A percentile compares a stretch with the other conserved stretches of the same genome.
Evolutionary conservation across 768 basidiomycete species (phyloP).

Genomic region (Lactifluus piperatus): DNA sequence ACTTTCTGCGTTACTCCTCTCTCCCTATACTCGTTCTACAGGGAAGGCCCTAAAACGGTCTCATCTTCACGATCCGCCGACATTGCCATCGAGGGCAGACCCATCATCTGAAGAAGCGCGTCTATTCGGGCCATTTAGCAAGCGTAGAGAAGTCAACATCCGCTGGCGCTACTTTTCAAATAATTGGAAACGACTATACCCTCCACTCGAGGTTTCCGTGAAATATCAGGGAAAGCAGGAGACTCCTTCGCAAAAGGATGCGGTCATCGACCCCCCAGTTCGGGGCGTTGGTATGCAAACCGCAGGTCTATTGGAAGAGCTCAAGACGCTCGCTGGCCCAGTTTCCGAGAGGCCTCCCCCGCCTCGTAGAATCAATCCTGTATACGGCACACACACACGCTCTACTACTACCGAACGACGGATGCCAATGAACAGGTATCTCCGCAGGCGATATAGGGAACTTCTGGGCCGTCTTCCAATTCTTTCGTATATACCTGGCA

Average conservation of each 20-base stretch:
- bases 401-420: not conserved
- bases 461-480: conserved; percentile 56
- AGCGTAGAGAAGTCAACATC: conserved; percentile 64
- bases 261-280: conserved; percentile 24
- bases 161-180: conserved; percentile 54
- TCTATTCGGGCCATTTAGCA: conserved; percentile 59
- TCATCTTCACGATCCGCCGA: conserved; percentile 42
- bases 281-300: conserved; percentile 37
- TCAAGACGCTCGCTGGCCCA: conserved; percentile 36
- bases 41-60: conserved; percentile 34
- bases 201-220: conserved; percentile 50
- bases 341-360: conserved; percentile 20
- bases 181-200: conserved; percentile 46
- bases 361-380: conserved; percentile 6
- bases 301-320: conserved; percentile 34
- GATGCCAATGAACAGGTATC: conserved; percentile 21
- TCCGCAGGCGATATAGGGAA: conserved; percentile 46
- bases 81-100: conserved; percentile 48
- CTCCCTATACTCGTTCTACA: conserved; percentile 35
- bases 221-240: conserved; percentile 12
- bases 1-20: conserved; percentile 53
- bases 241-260: conserved; percentile 8
- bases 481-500: conserved; percentile 24
- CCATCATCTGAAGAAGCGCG: conserved; percentile 48
- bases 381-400: not conserved